phyloP scores from a whole-genome alignment of 2,329 filamentous ascomycete species.

The Penicillium concentricum region DNA sequence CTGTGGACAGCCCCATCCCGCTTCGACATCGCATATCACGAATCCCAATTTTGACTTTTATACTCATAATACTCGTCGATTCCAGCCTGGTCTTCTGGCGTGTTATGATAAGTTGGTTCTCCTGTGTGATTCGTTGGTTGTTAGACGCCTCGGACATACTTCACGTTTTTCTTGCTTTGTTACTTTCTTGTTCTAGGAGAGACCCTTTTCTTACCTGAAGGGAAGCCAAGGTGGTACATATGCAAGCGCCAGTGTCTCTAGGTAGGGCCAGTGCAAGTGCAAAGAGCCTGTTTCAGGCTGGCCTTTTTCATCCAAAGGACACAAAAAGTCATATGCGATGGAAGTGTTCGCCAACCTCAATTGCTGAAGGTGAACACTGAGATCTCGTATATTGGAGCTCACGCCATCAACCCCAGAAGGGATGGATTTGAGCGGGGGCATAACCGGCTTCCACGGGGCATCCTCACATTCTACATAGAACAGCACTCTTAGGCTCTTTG shows the following conservation, averaged over 20 bases:
- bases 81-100: slow-evolving; percentile 3
- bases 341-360: not conserved
- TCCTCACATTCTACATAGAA: not conserved
- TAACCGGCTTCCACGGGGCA: not conserved
- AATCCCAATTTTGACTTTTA: not conserved
- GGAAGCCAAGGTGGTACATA: slow-evolving; percentile 5
- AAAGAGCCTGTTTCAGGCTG: not conserved
- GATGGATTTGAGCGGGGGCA: not conserved
- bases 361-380: slow-evolving; percentile 2
- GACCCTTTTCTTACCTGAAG: slow-evolving; percentile 6
- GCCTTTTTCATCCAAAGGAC: slow-evolving; percentile 1
- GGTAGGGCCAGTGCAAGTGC: slow-evolving; percentile 1
- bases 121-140: not conserved
- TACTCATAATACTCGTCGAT: slow-evolving; percentile 4
- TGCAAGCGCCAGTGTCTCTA: slow-evolving; percentile 3
- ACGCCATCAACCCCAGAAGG: not conserved
- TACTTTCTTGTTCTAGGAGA: slow-evolving; percentile 1
- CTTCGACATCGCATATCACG: slow-evolving; percentile 5
- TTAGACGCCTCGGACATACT: not conserved
- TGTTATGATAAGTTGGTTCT: not conserved
- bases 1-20: not conserved
- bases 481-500: not conserved
- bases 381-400: not conserved
- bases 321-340: slow-evolving; percentile 1
- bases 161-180: not conserved